phyloP scores from a whole-genome alignment of 306 rosid species.

The Corylus americana region DNA sequence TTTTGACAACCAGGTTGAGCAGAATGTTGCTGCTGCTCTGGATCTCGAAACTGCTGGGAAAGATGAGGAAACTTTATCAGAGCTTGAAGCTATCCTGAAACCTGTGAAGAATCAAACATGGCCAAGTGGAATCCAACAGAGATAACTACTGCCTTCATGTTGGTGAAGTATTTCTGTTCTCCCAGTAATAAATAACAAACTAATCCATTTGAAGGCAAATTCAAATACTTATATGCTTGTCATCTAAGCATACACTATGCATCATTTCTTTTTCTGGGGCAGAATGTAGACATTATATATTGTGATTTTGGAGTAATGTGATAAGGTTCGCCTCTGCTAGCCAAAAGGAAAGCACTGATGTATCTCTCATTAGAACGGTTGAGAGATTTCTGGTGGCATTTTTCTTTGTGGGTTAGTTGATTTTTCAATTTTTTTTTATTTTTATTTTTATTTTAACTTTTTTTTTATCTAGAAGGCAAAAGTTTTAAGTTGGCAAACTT shows the following conservation, averaged over 20 bases:
- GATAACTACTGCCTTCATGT: conserved; percentile 34
- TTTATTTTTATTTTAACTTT: too few species aligned
- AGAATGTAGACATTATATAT: background rate
- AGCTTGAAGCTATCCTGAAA: conserved; percentile 72
- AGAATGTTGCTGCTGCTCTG: conserved; percentile 79
- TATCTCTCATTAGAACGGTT: too few species aligned
- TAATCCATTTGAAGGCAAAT: background rate
- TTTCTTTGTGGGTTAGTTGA: too few species aligned
- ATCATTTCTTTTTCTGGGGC: background rate
- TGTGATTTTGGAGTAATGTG: background rate
- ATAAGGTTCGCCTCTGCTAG: background rate
- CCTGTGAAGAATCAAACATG: conserved; percentile 86
- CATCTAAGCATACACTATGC: background rate
- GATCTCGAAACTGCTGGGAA: conserved; percentile 67
- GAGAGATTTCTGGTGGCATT: too few species aligned
- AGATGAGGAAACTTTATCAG: conserved; percentile 60
- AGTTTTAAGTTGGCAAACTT: too few species aligned
- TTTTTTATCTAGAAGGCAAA: too few species aligned
- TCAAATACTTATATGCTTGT: background rate
- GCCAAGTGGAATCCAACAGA: conserved; percentile 83
- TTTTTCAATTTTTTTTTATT: too few species aligned
- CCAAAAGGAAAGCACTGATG: background rate
- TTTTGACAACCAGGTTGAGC: conserved; percentile 62
- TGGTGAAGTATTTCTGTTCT: background rate
- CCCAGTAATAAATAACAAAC: background rate